Base-by-base conservation (phyloP, 2,329 filamentous ascomycete genomes). In the Ciborinia camelliae region DNA sequence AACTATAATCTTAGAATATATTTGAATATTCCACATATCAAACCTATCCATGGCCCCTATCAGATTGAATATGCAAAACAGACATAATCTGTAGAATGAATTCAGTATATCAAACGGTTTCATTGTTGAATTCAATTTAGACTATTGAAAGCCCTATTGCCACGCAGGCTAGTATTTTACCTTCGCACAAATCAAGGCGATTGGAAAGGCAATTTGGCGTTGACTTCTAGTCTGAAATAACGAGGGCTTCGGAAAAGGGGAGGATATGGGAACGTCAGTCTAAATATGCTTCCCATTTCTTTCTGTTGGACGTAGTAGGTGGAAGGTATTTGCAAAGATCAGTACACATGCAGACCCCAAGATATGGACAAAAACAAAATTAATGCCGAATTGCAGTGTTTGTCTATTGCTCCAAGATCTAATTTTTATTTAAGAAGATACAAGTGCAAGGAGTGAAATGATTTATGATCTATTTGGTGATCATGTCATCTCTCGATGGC, bases 401-500 rank as follows among this genome's bases (percentile, higher is more conserved):
- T 58, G 47, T 58, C 41, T 58, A 58, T 47, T 58, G 20, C 54
- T 58, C 28, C 20, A 58, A 58, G 12, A 23, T 58, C 54, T 58
- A 58, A 6, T 26, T 47, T 45, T 35, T 7, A 45, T 32, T 35
- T 18, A 32, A n/a, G 54, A 3, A 45, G 12, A 58, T 58, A 47
- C 54, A 58, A 10, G 7, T 26, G 41, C 12, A n/a, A 58, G 35
- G 12, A 14, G 54, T 23, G 12, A 28, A 23, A 45, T 32, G 28
- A 35, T 10, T 18, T 15, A 32, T 35, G 1, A 26, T 62, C 28
- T 62, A 64, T 35, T 50, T 61, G 6, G 45, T 65, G 41, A 65
- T 65, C 63, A 65, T 65, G 12, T 62, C 59, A 35, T 65, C 63
- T 54, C 63, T 45, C 12, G 48, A 48, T 28, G 63, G 63, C 9